Base-by-base conservation (phyloP, 768 basidiomycete species). In the Rhizopogon salebrosus region DNA sequence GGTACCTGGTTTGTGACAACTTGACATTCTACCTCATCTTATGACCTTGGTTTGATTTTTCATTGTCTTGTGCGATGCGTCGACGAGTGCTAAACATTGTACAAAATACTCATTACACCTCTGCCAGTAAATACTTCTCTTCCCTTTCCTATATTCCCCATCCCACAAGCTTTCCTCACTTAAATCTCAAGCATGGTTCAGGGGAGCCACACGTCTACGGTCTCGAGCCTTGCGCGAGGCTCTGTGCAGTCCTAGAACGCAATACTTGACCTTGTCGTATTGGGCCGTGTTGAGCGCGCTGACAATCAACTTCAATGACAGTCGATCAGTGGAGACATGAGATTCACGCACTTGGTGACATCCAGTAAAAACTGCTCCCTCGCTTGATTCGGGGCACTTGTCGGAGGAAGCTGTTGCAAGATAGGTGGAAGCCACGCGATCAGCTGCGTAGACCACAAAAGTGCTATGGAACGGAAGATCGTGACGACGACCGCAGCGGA, bases 211-310 rank as follows among this genome's bases (percentile, higher is more conserved):
- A 41, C 76, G 68, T 57, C 79, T 67, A 64, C 89, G 75, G 52
- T 89, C 88, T 29, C 86, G 80, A 50, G 82, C 78, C 66, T 88
- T 89, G 42, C 87, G 76, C 24, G 89, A 87, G 6, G 84, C 80
- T 50, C 92, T 77, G 64, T 89, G 85, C 41, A 93, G 74, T 26
- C 71, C 60, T 37, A 87, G 70, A 55, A 95, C 78, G 0, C 86
- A 84, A 60, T 88, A 85, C 70, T 92, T 93, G 52, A 92, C 85
- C 66, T 87, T 88, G 64, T 93, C 91, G 52, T 79, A 80, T 63
- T 90, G 81, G 52, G 75, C 74, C 0, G 74, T 71, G 52, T 82
- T 79, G 42, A 92, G 69, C 7, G 85, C 81, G 54, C 91, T 93
- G 65, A 51, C 2, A 13, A 56, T 34, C 4, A 20, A 18, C 7